Conservation (phyloP, 129 eudicot species). For the Chrysanthemum seticuspe region DNA sequence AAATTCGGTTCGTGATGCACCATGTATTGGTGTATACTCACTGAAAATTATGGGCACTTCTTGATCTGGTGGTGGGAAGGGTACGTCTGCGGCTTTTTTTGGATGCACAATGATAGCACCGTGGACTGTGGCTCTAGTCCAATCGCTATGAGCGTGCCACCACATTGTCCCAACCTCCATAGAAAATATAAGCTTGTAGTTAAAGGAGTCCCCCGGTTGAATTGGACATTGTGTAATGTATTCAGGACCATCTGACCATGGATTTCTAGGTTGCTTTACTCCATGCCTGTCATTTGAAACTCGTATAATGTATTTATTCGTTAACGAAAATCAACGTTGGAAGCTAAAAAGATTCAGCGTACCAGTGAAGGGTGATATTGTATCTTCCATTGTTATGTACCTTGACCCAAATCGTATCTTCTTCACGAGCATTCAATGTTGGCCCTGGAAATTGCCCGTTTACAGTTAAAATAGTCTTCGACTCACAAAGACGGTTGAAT, state of each 20-base stretch:
- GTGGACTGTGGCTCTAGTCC: slow-evolving; percentile 68
- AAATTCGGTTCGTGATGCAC: neutral
- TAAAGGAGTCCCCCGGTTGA: slow-evolving; percentile 46
- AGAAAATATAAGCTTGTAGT: slow-evolving; percentile 42
- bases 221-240: slow-evolving; percentile 73
- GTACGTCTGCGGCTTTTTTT: slow-evolving; percentile 29
- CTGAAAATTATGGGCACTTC: slow-evolving; percentile 57
- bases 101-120: slow-evolving; percentile 57
- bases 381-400: slow-evolving; percentile 48
- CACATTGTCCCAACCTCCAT: slow-evolving; percentile 62
- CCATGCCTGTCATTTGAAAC: neutral
- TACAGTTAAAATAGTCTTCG: slow-evolving; percentile 61
- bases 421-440: slow-evolving; percentile 41
- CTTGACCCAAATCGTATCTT: slow-evolving; percentile 47
- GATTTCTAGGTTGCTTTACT: slow-evolving; percentile 46
- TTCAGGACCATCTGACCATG: slow-evolving; percentile 76
- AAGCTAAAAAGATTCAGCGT: neutral
- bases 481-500: slow-evolving; percentile 50
- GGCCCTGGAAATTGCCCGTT: slow-evolving; percentile 81
- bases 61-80: slow-evolving; percentile 42
- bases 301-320: neutral
- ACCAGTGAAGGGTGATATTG: slow-evolving; percentile 75
- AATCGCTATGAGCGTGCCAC: slow-evolving; percentile 83
- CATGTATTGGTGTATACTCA: neutral
- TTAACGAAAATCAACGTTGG: neutral